Evolutionary conservation across 768 basidiomycete species (phyloP), one percentile per base, ranked within the genome.

Genomic region (Hydnum rufescens): DNA sequence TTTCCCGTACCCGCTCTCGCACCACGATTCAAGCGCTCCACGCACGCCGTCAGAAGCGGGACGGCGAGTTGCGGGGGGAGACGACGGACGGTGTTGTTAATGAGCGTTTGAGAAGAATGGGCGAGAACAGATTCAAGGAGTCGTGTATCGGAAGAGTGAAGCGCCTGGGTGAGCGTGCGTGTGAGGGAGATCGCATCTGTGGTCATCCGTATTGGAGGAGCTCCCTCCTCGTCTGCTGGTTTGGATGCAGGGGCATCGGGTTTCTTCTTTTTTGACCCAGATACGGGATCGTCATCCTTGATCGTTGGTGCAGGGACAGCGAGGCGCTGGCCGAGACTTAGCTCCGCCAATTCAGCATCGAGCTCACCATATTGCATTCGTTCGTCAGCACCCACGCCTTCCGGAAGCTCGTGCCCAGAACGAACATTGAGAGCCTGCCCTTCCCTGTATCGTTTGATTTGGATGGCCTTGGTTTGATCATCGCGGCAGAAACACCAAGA

Each of bases 311-410:
- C 32, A 13, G 53, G 34, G 76, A 73, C 19, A 86, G 65, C 18
- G 82, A 96, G 69, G 13, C 90, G 76, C 65, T 97, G 86, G 3
- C 92, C 93, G 3, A 97, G 74, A 36, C 84, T 87, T 13, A 92
- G 73, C 64, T 97, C 92, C 2, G 89, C 89, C 49, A 90, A 71
- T 62, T 93, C 77, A 5, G 80, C 78, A 57, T 88, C 83, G 5
- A 89, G 71, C 32, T 76, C 66, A 28, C 85, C 83, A n/a, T n/a
- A n/a, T n/a, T n/a, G n/a, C n/a, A n/a, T n/a, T n/a, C n/a, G n/a
- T 25, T 85, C 81, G 3, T 76, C 65, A 69, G 30, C 65, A 61
- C 16, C 66, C 3, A 71, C 65, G 53, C 76, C 77, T 57, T 78
- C 55, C 58, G n/a, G 66, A 4, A 78, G 64, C 54, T 78, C 76